These are phyloP conservation scores for Magnolia sinica DNA, from an alignment of 164 flowering plant species.

Conservation along the genomic window DNA sequence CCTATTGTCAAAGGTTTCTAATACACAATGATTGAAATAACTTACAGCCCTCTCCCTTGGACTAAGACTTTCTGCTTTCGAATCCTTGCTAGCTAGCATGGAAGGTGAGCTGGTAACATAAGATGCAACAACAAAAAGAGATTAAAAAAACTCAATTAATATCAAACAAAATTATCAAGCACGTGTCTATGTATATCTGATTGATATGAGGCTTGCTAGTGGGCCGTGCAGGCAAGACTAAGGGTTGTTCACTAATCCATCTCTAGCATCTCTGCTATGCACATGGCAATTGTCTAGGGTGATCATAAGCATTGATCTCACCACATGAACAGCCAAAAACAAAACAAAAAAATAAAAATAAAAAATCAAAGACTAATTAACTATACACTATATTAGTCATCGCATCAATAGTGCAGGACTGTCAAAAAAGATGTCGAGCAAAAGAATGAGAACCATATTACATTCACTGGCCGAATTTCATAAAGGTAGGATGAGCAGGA, in stretches of 20 bases:
- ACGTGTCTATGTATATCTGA: neutral
- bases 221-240: neutral
- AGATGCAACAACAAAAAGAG: constrained; percentile 9
- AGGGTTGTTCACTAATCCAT: neutral
- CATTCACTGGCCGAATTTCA: neutral
- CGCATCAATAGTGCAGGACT: neutral
- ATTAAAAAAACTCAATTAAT: neutral
- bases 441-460: neutral
- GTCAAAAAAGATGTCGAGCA: neutral
- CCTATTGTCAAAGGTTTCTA: neutral
- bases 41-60: constrained; percentile 97
- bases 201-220: neutral
- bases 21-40: constrained; percentile 14
- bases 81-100: constrained; percentile 39
- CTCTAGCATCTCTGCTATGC: no score
- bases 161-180: neutral
- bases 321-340: neutral
- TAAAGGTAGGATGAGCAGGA: neutral
- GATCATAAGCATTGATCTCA: no score
- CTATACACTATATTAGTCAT: neutral
- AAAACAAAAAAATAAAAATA: no score
- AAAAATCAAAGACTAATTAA: neutral
- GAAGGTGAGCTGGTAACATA: constrained; percentile 57
- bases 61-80: constrained; percentile 74
- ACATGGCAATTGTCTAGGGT: no score